Conservation (phyloP, 2,329 filamentous ascomycete species). For the Coniochaeta ligniaria region DNA sequence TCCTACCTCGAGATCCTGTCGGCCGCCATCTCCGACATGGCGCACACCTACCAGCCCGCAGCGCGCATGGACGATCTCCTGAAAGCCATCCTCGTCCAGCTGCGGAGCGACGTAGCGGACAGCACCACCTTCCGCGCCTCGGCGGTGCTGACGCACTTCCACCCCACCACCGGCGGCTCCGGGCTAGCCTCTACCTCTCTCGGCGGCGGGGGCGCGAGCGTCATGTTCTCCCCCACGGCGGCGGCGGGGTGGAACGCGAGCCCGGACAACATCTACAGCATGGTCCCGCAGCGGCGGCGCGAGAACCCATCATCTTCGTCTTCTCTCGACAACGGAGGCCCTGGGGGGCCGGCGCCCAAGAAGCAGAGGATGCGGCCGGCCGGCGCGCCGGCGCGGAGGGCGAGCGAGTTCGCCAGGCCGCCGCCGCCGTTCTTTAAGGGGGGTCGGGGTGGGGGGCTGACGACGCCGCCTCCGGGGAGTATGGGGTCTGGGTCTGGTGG, state of each 20-base stretch:
- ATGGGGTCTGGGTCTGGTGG: background rate
- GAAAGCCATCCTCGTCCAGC: constrained; percentile 42
- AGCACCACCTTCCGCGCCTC: constrained; percentile 3
- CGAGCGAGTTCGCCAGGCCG: constrained; percentile 22
- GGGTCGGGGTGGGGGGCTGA: constrained; percentile 6
- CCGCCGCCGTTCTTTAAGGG: constrained; percentile 19
- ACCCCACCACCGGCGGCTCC: background rate
- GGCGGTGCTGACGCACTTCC: constrained; percentile 2
- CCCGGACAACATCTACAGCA: constrained; percentile 12
- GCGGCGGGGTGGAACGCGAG: constrained; percentile 2
- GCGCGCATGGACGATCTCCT: constrained; percentile 45
- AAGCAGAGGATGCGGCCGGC: constrained; percentile 23
- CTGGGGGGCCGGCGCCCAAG: constrained; percentile 14
- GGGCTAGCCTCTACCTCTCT: background rate
- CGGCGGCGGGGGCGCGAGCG: constrained; percentile 2
- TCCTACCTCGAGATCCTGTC: constrained; percentile 46
- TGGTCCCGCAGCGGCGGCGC: constrained; percentile 22
- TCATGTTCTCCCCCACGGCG: background rate
- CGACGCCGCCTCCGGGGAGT: constrained; percentile 10
- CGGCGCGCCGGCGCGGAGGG: constrained; percentile 14
- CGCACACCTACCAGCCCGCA: constrained; percentile 43
- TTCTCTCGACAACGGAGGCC: constrained; percentile 13
- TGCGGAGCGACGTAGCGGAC: constrained; percentile 25
- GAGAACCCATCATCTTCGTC: constrained; percentile 17
- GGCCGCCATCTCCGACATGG: constrained; percentile 44